Evolutionary conservation across 352 stramenopile species (phyloP).

Genomic region (Phytophthora agathidicida): DNA sequence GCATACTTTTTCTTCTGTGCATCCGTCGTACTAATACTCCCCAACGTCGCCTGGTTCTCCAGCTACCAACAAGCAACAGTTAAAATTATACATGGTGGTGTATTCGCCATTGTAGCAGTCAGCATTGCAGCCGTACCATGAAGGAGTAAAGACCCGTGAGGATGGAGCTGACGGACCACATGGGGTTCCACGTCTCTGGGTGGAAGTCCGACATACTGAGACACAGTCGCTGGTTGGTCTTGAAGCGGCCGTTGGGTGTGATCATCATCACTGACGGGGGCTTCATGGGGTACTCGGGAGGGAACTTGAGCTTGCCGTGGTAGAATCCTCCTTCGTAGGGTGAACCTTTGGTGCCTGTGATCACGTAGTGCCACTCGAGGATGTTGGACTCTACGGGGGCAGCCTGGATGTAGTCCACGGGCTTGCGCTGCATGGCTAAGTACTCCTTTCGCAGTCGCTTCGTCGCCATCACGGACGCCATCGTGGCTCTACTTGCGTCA

Average conservation of each 20-base stretch:
- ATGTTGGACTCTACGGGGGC: slow-evolving; percentile 93
- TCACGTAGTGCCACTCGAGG: slow-evolving; percentile 96
- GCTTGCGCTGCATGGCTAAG: slow-evolving; percentile 89
- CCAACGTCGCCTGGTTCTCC: slow-evolving; percentile 85
- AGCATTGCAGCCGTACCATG: slow-evolving; percentile 79
- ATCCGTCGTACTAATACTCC: slow-evolving; percentile 88
- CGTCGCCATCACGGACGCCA: slow-evolving; percentile 85
- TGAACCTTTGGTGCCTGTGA: slow-evolving; percentile 71
- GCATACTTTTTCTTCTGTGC: slow-evolving; percentile 88
- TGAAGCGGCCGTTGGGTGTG: slow-evolving; percentile 95
- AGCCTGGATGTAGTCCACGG: slow-evolving; percentile 91
- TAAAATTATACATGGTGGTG: no score
- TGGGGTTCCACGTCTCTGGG: slow-evolving; percentile 96
- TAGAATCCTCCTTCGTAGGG: slow-evolving; percentile 93
- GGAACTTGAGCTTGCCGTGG: slow-evolving; percentile 93
- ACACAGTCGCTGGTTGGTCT: slow-evolving; percentile 94
- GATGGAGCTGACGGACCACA: slow-evolving; percentile 96
- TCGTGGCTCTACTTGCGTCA: slow-evolving; percentile 20
- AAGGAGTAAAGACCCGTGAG: slow-evolving; percentile 96
- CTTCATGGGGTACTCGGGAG: slow-evolving; percentile 95
- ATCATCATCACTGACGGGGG: slow-evolving; percentile 95
- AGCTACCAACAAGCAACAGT: no score
- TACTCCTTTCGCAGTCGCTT: slow-evolving; percentile 95
- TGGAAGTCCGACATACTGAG: slow-evolving; percentile 97
- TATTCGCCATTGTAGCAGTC: no score